Evolutionary conservation across 2,329 filamentous ascomycete species (phyloP).

Genomic region (Colletotrichum tamarilloi): DNA sequence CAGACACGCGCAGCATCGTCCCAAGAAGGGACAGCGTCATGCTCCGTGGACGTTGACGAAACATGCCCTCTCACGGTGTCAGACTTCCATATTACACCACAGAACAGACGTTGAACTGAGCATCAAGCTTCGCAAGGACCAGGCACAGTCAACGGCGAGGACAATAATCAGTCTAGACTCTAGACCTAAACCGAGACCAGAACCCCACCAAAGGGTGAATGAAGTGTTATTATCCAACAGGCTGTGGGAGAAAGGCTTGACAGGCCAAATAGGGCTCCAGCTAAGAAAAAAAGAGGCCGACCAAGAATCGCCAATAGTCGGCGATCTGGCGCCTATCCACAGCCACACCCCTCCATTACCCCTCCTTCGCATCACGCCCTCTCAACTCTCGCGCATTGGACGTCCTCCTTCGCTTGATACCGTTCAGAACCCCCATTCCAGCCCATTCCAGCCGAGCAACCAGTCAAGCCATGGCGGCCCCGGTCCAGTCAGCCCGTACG

Average conservation of each 20-base stretch:
- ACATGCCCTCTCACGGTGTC: neutral
- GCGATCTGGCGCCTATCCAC: conserved; percentile 14
- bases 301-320: conserved; percentile 7
- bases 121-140: neutral
- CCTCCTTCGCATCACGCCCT: conserved; percentile 15
- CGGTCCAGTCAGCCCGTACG: conserved; percentile 6
- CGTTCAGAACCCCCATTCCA: conserved; percentile 12
- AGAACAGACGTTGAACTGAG: neutral
- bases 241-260: neutral
- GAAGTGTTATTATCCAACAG: neutral
- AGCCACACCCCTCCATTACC: conserved; percentile 4
- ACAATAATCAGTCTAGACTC: neutral
- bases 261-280: neutral
- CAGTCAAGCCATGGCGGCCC: conserved; percentile 12
- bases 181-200: neutral
- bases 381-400: neutral
- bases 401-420: neutral
- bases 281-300: neutral
- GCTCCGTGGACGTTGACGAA: neutral
- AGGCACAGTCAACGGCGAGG: neutral
- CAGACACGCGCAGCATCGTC: neutral
- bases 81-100: neutral
- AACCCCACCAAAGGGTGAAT: neutral
- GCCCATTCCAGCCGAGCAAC: conserved; percentile 29
- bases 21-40: neutral